phyloP scores from a whole-genome alignment of 495 filamentous ascomycete genomes.

The Aspergillus steynii region DNA sequence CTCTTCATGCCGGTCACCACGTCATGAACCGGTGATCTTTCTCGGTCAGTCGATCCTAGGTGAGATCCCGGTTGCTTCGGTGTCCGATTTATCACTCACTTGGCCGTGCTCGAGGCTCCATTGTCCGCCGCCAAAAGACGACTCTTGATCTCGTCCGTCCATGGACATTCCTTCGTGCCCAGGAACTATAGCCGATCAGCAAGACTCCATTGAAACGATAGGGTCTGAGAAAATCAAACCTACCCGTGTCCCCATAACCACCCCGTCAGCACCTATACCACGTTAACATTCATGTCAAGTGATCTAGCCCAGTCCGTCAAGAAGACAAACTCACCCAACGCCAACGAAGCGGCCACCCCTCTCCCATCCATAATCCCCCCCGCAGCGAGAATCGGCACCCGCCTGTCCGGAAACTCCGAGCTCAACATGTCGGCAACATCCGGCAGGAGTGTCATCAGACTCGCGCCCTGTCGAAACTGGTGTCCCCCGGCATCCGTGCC shows the following conservation, averaged over 20 bases:
- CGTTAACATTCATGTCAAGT: not conserved
- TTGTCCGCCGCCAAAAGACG: not conserved
- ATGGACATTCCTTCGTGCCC: not conserved
- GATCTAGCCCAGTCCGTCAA: not conserved
- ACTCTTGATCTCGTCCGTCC: not conserved
- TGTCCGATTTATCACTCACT: not conserved
- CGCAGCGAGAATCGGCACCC: not conserved
- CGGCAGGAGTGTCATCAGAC: conserved; percentile 1
- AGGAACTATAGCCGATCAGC: not conserved
- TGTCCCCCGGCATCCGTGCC: conserved; percentile 2
- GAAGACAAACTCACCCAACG: not conserved
- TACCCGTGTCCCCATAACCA: conserved; percentile 6
- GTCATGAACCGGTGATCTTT: not conserved
- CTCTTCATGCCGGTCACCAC: not conserved
- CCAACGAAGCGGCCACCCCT: not conserved
- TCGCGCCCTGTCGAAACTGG: conserved; percentile 1
- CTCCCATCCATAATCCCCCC: conserved; percentile 4
- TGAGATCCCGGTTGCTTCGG: no score
- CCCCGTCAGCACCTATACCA: conserved; percentile 1
- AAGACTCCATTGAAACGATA: not conserved
- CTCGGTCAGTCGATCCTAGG: not conserved
- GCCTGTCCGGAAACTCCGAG: not conserved
- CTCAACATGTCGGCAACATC: not conserved
- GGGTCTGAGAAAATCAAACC: not conserved
- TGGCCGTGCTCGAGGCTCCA: not conserved